Evolutionary conservation across 768 basidiomycete species (phyloP), one percentile per base, ranked within the genome.

Genomic region (Naganishia randhawae): DNA sequence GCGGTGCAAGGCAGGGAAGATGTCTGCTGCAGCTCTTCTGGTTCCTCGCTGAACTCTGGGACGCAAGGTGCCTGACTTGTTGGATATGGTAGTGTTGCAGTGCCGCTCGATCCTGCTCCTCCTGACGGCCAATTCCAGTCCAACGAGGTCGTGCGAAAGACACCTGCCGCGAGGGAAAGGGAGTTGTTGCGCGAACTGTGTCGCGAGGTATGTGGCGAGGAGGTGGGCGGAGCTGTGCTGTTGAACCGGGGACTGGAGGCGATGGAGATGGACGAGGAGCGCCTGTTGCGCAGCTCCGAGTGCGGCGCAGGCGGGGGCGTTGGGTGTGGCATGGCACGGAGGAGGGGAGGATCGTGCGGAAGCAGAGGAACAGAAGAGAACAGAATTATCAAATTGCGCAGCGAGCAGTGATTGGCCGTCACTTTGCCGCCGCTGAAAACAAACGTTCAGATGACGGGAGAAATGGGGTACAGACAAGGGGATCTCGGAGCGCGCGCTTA

Each of bases 101-200:
- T 19, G 10, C 3, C 32, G 33, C 53, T 19, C 19, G 19, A 29
- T 11, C 53, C 32, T 19, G 53, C 17, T 54, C 10, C 32, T 31
- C 53, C 32, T 33, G 29, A 9, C 11, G 53, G 32, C 53, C 53
- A 54, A 29, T 54, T 54, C 53, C 53, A 54, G 14, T 54, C 53
- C 11, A 19, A 19, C 8, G 31, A 17, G 10, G 32, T 16, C 33
- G 27, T 19, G 8, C 53, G 32, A 8, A 54, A 32, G 11, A 19
- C 53, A 35, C 53, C n/a, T 9, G 53, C 33, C 32, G 53, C 32
- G 10, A 54, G 32, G 8, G 53, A 54, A 9, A 54, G 5, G 22
- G 53, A 54, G 9, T 25, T 25, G 16, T 54, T 54, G 10, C 53
- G 53, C 10, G 14, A 16, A 14, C 32, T 33, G 17, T 4, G n/a